phyloP scores from a whole-genome alignment of 257 asterid genomes.

The Penstemon davidsonii region DNA sequence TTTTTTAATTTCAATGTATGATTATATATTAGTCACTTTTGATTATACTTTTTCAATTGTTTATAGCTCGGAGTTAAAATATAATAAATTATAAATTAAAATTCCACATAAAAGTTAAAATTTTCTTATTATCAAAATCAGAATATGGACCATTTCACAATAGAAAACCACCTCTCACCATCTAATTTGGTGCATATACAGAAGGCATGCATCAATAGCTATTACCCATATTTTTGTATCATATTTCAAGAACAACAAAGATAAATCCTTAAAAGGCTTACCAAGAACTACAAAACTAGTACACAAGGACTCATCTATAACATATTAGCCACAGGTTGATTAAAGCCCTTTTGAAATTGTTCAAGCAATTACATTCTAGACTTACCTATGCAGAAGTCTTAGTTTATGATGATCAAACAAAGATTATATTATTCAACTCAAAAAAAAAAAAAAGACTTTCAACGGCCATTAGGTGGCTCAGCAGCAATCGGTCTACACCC shows the following conservation, averaged over 20 bases:
- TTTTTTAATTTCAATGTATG: no score
- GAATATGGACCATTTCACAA: not conserved
- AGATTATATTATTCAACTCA: not conserved
- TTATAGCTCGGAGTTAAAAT: no score
- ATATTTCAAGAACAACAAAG: not conserved
- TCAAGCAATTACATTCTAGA: not conserved
- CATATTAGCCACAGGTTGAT: constrained; percentile 5
- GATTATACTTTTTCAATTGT: no score
- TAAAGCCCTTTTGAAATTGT: constrained; percentile 1
- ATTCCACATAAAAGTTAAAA: no score
- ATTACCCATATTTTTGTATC: not conserved
- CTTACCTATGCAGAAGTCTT: constrained; percentile 3
- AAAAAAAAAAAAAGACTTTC: not conserved
- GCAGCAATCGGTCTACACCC: constrained; percentile 44
- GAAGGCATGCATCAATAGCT: not conserved
- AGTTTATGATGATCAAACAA: not conserved
- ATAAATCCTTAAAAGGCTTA: not conserved
- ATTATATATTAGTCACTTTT: no score
- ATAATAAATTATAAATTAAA: no score
- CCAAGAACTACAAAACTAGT: not conserved
- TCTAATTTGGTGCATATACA: not conserved
- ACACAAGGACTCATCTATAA: not conserved
- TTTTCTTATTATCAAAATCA: not conserved
- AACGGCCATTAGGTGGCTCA: constrained; percentile 45
- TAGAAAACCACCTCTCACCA: not conserved